These are phyloP conservation scores for Hyaloscypha bicolor DNA, from an alignment of 495 filamentous ascomycete genomes.

Conservation along the genomic window DNA sequence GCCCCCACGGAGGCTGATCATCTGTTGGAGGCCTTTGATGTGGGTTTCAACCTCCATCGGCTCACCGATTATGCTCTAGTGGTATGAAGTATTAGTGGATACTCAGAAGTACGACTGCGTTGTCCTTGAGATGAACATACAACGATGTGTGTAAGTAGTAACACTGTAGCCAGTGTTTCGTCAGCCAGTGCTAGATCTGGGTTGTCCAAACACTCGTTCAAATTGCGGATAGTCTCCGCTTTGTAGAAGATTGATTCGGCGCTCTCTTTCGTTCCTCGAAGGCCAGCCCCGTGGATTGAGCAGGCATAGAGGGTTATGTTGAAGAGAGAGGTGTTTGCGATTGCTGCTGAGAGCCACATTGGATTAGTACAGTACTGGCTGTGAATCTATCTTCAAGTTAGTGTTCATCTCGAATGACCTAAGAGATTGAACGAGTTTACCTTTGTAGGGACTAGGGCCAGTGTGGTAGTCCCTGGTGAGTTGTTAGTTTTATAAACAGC, in stretches of 20 bases:
- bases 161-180: conserved; percentile 23
- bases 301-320: conserved; percentile 22
- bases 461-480: conserved; percentile 17
- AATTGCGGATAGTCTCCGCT: conserved; percentile 15
- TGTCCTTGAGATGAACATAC: conserved; percentile 8
- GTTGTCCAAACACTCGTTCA: conserved; percentile 19
- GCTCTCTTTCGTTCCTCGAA: conserved; percentile 9
- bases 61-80: conserved; percentile 21
- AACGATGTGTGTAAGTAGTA: conserved; percentile 22
- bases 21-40: conserved; percentile 21
- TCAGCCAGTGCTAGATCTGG: conserved; percentile 1
- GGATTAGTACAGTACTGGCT: conserved; percentile 30
- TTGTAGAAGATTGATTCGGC: conserved; percentile 24
- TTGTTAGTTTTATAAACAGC: conserved; percentile 1
- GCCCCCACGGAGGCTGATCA: conserved; percentile 23
- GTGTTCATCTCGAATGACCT: too few relatives aligned
- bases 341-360: conserved; percentile 18
- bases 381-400: conserved; percentile 8
- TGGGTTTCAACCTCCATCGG: conserved; percentile 18
- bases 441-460: conserved; percentile 17
- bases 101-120: too few relatives aligned
- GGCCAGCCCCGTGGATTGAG: conserved; percentile 11
- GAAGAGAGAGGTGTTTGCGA: conserved; percentile 23
- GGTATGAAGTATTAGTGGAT: too few relatives aligned
- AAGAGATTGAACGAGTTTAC: too few relatives aligned